Conservation (phyloP, 768 basidiomycete genomes). For the Pleurotus salmoneostramineus region DNA sequence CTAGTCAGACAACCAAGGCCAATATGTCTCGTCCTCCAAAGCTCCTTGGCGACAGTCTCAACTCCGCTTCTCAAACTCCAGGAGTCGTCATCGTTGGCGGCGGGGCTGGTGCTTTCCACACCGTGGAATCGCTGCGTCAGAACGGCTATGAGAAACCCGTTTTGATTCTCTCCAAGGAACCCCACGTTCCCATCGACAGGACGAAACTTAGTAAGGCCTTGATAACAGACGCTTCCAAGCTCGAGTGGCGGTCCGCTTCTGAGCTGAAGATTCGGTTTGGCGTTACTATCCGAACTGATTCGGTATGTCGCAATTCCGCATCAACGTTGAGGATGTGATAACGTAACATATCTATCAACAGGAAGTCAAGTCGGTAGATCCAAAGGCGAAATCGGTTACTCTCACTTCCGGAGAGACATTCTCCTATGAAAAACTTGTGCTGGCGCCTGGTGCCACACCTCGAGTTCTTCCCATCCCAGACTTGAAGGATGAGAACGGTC, state of each 20-base stretch:
- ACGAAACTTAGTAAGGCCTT: slow-evolving; percentile 90
- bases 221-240: slow-evolving; percentile 70
- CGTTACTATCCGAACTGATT: slow-evolving; percentile 58
- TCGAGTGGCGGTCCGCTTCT: slow-evolving; percentile 68
- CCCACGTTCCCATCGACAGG: slow-evolving; percentile 81
- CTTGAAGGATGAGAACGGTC: slow-evolving; percentile 39
- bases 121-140: slow-evolving; percentile 80
- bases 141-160: slow-evolving; percentile 77
- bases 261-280: slow-evolving; percentile 76
- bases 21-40: slow-evolving; percentile 64
- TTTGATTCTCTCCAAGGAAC: slow-evolving; percentile 76
- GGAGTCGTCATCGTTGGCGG: slow-evolving; percentile 86
- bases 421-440: slow-evolving; percentile 72
- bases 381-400: slow-evolving; percentile 56
- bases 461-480: slow-evolving; percentile 60
- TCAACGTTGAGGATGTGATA: neutral
- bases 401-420: slow-evolving; percentile 54
- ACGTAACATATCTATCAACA: slow-evolving; percentile 17
- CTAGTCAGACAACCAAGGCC: slow-evolving; percentile 54
- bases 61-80: slow-evolving; percentile 36
- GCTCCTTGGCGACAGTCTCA: slow-evolving; percentile 41
- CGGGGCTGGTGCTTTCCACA: slow-evolving; percentile 73
- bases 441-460: slow-evolving; percentile 75
- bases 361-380: slow-evolving; percentile 71
- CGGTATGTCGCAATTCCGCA: slow-evolving; percentile 31